A percentile compares a stretch with the other conserved stretches of the same genome.
Conservation (phyloP, 768 basidiomycete genomes). For the Termitomyces sp. region DNA sequence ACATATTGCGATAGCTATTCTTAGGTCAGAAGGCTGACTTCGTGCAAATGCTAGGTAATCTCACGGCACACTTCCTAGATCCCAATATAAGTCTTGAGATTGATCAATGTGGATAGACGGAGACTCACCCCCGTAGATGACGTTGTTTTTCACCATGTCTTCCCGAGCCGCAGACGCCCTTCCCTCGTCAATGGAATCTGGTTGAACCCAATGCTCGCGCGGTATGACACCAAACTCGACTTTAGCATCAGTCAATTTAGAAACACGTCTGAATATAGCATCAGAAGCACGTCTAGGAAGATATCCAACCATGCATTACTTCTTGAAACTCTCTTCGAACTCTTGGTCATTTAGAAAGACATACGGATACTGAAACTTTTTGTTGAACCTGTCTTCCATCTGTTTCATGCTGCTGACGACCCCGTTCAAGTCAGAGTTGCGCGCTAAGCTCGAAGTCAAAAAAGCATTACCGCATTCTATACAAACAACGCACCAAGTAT, state of each 20-base stretch:
- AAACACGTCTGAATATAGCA: conserved; percentile 36
- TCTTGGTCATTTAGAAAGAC: conserved; percentile 82
- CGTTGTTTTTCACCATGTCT: conserved; percentile 62
- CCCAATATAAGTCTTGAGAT: not conserved
- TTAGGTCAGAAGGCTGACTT: not conserved
- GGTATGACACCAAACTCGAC: conserved; percentile 80
- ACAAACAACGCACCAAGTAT: conserved; percentile 45
- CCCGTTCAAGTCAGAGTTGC: conserved; percentile 55
- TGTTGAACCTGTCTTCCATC: conserved; percentile 90
- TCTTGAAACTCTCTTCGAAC: conserved; percentile 70
- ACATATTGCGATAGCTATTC: conserved; percentile 87
- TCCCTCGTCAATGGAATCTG: conserved; percentile 73
- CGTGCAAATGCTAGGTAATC: conserved; percentile 19
- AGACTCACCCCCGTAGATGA: conserved; percentile 60
- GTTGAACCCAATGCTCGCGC: conserved; percentile 74
- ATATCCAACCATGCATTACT: conserved; percentile 23
- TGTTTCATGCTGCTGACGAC: conserved; percentile 64
- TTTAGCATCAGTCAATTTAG: conserved; percentile 53
- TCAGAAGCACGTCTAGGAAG: conserved; percentile 1
- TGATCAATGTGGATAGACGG: not conserved
- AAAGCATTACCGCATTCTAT: not conserved
- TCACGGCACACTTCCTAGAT: conserved; percentile 69
- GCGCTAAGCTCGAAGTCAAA: conserved; percentile 27
- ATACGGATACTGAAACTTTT: conserved; percentile 78
- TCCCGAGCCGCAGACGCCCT: conserved; percentile 58